These are phyloP conservation scores for Hypoxylon sp. DNA, from an alignment of 2,329 filamentous ascomycete species.

Conservation along the genomic window DNA sequence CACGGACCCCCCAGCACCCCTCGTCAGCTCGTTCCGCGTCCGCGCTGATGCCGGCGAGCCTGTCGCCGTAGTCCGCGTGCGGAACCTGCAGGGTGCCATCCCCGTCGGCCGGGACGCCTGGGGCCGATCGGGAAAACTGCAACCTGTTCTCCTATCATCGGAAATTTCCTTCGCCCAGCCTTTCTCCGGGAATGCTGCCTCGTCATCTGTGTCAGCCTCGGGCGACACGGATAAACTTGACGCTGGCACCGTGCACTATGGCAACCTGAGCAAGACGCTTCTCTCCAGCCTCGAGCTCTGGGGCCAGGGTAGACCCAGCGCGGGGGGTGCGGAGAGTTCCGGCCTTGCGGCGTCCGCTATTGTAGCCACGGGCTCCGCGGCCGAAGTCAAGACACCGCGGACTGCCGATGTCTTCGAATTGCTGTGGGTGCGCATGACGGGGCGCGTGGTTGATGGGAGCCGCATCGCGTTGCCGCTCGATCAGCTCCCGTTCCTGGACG, in stretches of 20 bases:
- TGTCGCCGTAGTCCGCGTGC: conserved; percentile 70
- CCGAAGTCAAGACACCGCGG: conserved; percentile 33
- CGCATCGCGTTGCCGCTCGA: conserved; percentile 51
- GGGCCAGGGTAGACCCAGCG: conserved; percentile 12
- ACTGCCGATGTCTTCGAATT: conserved; percentile 56
- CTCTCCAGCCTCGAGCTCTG: conserved; percentile 62
- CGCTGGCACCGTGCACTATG: conserved; percentile 82
- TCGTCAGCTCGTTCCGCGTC: conserved; percentile 58
- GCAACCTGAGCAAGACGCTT: conserved; percentile 76
- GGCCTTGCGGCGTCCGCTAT: background rate
- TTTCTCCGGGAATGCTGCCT: conserved; percentile 59
- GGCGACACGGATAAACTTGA: conserved; percentile 70
- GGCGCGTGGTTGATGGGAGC: conserved; percentile 54
- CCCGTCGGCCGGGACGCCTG: conserved; percentile 76
- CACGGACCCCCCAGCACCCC: conserved; percentile 52
- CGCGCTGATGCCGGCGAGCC: conserved; percentile 61
- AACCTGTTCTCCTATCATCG: conserved; percentile 74
- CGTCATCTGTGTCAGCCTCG: conserved; percentile 69
- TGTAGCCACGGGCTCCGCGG: conserved; percentile 42
- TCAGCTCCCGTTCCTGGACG: conserved; percentile 56
- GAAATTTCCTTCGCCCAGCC: conserved; percentile 68
- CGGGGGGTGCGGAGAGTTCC: background rate
- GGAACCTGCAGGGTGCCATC: conserved; percentile 71
- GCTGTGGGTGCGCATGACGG: conserved; percentile 59
- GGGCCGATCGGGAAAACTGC: conserved; percentile 71